These are phyloP conservation scores for Fusarium sp. DNA, from an alignment of 2,329 filamentous ascomycete species.

Conservation along the genomic window DNA sequence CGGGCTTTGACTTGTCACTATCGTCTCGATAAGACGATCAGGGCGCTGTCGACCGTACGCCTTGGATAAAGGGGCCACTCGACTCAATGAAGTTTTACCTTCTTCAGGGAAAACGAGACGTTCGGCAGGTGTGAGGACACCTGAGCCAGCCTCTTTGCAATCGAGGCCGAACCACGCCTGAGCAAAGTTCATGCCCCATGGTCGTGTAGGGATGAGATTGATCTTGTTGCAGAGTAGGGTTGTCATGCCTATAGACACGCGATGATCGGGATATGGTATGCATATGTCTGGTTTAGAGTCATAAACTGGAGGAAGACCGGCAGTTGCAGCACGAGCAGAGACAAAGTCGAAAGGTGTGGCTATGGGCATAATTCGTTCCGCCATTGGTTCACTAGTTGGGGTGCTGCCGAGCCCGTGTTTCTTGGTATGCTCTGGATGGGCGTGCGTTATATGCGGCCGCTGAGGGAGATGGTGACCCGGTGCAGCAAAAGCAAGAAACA, in stretches of 20 bases:
- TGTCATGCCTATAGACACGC: conserved; percentile 60
- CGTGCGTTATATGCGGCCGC: conserved; percentile 71
- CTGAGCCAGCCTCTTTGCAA: conserved; percentile 43
- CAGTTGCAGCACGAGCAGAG: conserved; percentile 64
- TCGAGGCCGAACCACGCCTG: conserved; percentile 57
- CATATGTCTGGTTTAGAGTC: conserved; percentile 73
- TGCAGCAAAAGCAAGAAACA: conserved; percentile 79
- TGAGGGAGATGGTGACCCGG: conserved; percentile 70
- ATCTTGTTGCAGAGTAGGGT: conserved; percentile 60
- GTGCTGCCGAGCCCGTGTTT: conserved; percentile 65
- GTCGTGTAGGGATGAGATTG: conserved; percentile 69
- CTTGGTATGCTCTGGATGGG: conserved; percentile 59
- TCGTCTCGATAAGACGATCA: conserved; percentile 68
- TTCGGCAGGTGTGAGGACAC: conserved; percentile 56
- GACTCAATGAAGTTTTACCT: conserved; percentile 38
- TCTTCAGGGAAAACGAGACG: conserved; percentile 55
- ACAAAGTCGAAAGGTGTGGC: conserved; percentile 71
- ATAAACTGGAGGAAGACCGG: conserved; percentile 71
- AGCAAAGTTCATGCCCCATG: conserved; percentile 65
- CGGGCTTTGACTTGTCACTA: conserved; percentile 67
- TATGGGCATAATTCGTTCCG: conserved; percentile 56
- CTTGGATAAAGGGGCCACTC: conserved; percentile 57
- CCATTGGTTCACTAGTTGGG: conserved; percentile 71
- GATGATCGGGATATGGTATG: conserved; percentile 75
- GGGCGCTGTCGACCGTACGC: conserved; percentile 67